Evolutionary conservation across 2,329 filamentous ascomycete species (phyloP).

Genomic region (Nigrospora oryzae): DNA sequence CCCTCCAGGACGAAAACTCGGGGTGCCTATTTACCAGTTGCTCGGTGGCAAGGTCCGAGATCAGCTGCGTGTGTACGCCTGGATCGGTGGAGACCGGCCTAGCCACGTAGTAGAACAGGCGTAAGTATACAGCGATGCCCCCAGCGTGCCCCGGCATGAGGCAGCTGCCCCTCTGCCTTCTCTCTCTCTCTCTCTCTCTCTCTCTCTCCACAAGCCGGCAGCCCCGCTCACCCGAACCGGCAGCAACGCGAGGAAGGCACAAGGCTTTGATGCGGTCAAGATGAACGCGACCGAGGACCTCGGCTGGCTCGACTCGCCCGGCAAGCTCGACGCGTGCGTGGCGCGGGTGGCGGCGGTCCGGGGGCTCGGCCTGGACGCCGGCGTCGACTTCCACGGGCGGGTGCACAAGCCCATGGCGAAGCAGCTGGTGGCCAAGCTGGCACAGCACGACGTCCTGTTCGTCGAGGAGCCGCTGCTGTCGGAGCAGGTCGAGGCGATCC

Average conservation of each 20-base stretch:
- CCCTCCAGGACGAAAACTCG: constrained; percentile 31
- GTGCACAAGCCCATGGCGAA: constrained; percentile 77
- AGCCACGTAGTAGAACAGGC: constrained; percentile 56
- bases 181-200: too few species aligned
- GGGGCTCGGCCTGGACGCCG: constrained; percentile 60
- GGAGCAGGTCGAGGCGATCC: constrained; percentile 59
- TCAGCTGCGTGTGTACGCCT: constrained; percentile 65
- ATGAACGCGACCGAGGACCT: constrained; percentile 76
- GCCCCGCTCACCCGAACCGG: constrained; percentile 3
- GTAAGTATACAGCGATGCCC: constrained; percentile 23
- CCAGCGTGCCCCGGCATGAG: not conserved
- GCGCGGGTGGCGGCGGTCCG: constrained; percentile 63
- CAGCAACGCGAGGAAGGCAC: constrained; percentile 46
- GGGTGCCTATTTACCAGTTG: constrained; percentile 64
- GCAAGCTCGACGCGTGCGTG: constrained; percentile 52
- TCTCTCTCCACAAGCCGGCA: not conserved
- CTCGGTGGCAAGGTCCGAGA: constrained; percentile 66
- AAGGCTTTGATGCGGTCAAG: constrained; percentile 61
- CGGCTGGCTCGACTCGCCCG: constrained; percentile 67
- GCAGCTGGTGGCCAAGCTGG: constrained; percentile 59
- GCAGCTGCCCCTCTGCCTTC: fast-evolving
- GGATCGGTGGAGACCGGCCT: constrained; percentile 71
- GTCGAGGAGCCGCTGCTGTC: constrained; percentile 67
- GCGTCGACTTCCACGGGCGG: constrained; percentile 70
- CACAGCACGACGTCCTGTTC: constrained; percentile 63